Evolutionary conservation across 805 yeast species (phyloP).

Genomic region (Clavispora vitiphila): DNA sequence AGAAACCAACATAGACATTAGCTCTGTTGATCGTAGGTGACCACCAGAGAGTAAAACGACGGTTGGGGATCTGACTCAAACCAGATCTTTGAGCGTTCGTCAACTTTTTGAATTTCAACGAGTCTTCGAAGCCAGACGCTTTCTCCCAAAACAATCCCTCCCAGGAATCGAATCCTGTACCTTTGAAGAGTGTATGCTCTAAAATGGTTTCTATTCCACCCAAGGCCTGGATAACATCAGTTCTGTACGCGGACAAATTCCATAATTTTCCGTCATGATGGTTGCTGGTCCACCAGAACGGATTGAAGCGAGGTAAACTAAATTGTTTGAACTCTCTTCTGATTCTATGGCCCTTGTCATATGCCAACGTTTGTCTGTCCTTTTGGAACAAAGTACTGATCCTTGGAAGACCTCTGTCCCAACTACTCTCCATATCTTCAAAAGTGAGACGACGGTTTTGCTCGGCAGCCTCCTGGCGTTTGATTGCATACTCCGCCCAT

Average conservation of each 20-base stretch:
- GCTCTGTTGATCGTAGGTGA: slow-evolving; percentile 98
- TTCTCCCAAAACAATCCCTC: slow-evolving; percentile 99
- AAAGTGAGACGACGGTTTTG: slow-evolving; percentile 82
- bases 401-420: slow-evolving; percentile 98
- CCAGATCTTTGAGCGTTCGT: slow-evolving; percentile 98
- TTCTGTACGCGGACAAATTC: slow-evolving; percentile 87
- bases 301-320: slow-evolving; percentile 67
- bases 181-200: slow-evolving; percentile 92
- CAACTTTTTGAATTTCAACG: slow-evolving; percentile 87
- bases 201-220: slow-evolving; percentile 96
- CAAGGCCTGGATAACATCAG: slow-evolving; percentile 93
- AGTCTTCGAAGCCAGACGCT: slow-evolving; percentile 95
- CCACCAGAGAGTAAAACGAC: slow-evolving; percentile 99
- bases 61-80: slow-evolving; percentile 92
- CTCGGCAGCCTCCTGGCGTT: slow-evolving; percentile 79
- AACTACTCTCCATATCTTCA: slow-evolving; percentile 89
- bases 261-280: slow-evolving; percentile 95
- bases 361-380: slow-evolving; percentile 89
- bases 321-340: slow-evolving; percentile 75
- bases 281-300: slow-evolving; percentile 95
- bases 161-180: slow-evolving; percentile 97
- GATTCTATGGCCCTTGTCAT: slow-evolving; percentile 88
- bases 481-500: slow-evolving; percentile 95
- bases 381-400: slow-evolving; percentile 92
- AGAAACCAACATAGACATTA: slow-evolving; percentile 94